Percentiles rank a stretch among this genome's conserved stretches.
These are phyloP conservation scores for Albugo candida DNA, from an alignment of 352 stramenopile genomes.

Conservation along the genomic window DNA sequence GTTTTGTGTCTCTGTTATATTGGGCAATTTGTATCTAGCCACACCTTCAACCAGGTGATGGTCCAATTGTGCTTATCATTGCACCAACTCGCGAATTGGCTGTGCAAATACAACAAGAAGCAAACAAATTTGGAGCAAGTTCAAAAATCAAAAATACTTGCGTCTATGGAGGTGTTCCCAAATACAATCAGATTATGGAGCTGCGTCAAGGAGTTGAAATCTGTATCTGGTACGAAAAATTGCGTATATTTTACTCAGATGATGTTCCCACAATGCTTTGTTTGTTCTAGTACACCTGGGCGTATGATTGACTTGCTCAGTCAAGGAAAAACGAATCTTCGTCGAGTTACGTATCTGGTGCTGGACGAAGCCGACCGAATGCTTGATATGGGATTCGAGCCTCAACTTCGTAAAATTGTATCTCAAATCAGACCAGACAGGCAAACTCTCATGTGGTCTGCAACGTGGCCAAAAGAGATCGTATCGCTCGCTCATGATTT, in stretches of 20 bases:
- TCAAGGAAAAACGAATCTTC: constrained; percentile 89
- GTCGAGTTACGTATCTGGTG: constrained; percentile 96
- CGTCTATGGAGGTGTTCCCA: constrained; percentile 97
- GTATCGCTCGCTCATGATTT: constrained; percentile 94
- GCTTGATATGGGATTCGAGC: constrained; percentile 91
- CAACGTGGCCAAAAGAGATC: constrained; percentile 98
- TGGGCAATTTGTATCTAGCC: constrained; percentile 20
- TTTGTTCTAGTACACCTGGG: constrained; percentile 72
- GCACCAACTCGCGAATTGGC: constrained; percentile 97
- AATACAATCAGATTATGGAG: constrained; percentile 80
- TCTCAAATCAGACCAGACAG: constrained; percentile 93
- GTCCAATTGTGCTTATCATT: constrained; percentile 96
- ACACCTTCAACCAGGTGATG: constrained; percentile 91
- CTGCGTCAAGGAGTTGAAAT: constrained; percentile 67
- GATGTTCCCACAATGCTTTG: not conserved
- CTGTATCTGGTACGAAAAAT: constrained; percentile 40
- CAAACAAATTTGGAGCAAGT: constrained; percentile 94
- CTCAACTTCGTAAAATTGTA: constrained; percentile 90
- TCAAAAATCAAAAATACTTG: constrained; percentile 99
- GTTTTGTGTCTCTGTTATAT: not conserved
- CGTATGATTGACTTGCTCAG: constrained; percentile 97
- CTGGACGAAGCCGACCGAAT: constrained; percentile 97
- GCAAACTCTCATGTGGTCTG: constrained; percentile 98
- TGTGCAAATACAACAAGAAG: constrained; percentile 98
- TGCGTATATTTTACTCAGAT: not conserved